phyloP scores from a whole-genome alignment of 2,329 filamentous ascomycete genomes.

The Bipolaris gigantea region DNA sequence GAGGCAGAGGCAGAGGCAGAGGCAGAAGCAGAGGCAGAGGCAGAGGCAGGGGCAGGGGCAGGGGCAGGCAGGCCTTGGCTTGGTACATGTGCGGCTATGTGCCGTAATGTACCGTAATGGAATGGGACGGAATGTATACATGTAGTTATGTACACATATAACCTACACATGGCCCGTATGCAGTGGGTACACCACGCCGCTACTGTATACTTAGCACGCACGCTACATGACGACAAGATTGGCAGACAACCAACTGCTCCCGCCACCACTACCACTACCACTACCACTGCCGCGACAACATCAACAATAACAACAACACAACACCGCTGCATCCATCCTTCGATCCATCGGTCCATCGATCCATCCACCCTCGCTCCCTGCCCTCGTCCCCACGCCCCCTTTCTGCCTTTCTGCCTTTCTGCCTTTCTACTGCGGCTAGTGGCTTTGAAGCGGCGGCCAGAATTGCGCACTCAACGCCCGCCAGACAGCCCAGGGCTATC shows the following conservation, averaged over 20 bases:
- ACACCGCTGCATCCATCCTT: background rate
- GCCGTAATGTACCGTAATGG: too few relatives aligned
- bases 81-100: background rate
- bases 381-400: background rate
- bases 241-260: too few relatives aligned
- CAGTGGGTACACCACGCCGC: conserved; percentile 1
- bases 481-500: conserved; percentile 12
- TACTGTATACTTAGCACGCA: too few relatives aligned
- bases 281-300: background rate
- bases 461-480: conserved; percentile 15
- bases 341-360: background rate
- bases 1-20: background rate
- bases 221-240: too few relatives aligned
- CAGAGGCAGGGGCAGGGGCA: background rate
- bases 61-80: background rate
- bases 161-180: background rate
- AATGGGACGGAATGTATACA: too few relatives aligned
- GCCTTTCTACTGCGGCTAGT: background rate
- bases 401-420: background rate
- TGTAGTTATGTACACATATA: too few relatives aligned
- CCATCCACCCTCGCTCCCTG: background rate
- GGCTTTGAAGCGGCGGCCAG: conserved; percentile 8
- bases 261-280: background rate
- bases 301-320: background rate
- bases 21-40: background rate